These are phyloP conservation scores for Marvania coccoides DNA, from an alignment of 139 green algal genomes.

Conservation along the genomic window DNA sequence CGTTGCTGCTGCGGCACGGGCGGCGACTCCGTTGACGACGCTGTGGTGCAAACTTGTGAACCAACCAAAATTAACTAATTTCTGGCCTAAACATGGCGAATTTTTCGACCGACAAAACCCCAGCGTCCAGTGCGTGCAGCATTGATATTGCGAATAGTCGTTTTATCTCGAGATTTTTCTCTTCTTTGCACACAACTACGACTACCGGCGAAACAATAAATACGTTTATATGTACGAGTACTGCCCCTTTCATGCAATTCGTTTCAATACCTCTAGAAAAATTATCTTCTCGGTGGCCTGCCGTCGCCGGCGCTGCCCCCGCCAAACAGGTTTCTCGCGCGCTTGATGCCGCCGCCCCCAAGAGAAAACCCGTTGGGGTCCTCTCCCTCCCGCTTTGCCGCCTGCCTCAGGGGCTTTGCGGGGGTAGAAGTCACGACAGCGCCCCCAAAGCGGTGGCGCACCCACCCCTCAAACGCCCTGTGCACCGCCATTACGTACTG, in stretches of 20 bases:
- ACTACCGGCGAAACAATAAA: too few species aligned
- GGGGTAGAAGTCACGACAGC: not conserved
- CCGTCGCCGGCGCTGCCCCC: not conserved
- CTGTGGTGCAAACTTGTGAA: not conserved
- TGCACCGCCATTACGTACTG: constrained; percentile 19
- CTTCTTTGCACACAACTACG: too few species aligned
- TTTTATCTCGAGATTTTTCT: too few species aligned
- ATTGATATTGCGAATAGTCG: too few species aligned
- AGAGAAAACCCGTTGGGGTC: not conserved
- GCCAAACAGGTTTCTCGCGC: not conserved
- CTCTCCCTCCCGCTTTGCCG: not conserved
- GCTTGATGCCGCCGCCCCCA: not conserved
- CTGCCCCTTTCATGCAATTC: too few species aligned
- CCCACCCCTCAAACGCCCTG: constrained; percentile 36
- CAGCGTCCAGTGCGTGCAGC: not conserved
- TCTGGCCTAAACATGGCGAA: not conserved
- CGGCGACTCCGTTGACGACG: too few species aligned
- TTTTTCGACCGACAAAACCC: not conserved
- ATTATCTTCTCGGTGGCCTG: not conserved
- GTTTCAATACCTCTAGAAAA: too few species aligned
- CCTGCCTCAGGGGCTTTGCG: not conserved
- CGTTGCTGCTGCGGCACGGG: too few species aligned
- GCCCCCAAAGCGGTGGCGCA: constrained; percentile 10
- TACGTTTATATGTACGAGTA: too few species aligned
- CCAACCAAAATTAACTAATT: not conserved